These are phyloP conservation scores for Aschersonia sp. DNA, from an alignment of 2,329 filamentous ascomycete genomes.

Conservation along the genomic window DNA sequence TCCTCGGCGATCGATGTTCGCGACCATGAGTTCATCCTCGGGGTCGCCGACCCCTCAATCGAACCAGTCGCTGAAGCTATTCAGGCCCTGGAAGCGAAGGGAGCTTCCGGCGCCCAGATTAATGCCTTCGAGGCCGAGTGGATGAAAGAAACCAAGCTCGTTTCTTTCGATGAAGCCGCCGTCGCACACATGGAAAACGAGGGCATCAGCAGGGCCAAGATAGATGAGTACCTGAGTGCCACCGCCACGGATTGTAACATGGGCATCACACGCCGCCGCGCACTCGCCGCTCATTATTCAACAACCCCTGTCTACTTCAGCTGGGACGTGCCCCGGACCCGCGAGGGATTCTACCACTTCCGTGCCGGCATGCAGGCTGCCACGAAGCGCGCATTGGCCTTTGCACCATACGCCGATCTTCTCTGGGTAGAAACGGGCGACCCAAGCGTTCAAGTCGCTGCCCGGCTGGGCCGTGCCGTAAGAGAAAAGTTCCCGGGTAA, in stretches of 20 bases:
- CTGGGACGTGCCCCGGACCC: constrained; percentile 84
- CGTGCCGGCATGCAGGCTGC: constrained; percentile 69
- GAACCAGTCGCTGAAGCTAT: constrained; percentile 78
- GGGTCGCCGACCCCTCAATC: constrained; percentile 57
- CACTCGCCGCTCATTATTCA: constrained; percentile 53
- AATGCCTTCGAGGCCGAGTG: constrained; percentile 75
- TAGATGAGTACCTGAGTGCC: constrained; percentile 51
- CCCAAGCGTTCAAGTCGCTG: constrained; percentile 65
- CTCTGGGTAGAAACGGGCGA: constrained; percentile 95
- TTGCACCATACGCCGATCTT: constrained; percentile 84
- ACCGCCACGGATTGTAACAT: constrained; percentile 53
- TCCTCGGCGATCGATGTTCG: constrained; percentile 85
- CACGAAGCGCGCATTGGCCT: constrained; percentile 84
- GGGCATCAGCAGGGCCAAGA: constrained; percentile 46
- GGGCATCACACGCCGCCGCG: constrained; percentile 63
- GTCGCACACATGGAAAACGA: constrained; percentile 56
- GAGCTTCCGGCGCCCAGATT: constrained; percentile 66
- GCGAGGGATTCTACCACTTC: constrained; percentile 91
- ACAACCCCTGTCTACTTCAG: constrained; percentile 62
- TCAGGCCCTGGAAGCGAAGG: constrained; percentile 74
- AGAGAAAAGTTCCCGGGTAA: constrained; percentile 58
- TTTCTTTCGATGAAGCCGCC: constrained; percentile 87
- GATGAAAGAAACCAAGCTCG: constrained; percentile 72
- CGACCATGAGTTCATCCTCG: constrained; percentile 94
- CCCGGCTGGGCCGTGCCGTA: constrained; percentile 63